Evolutionary conservation across 1,139 yeast species (phyloP).

Genomic region (Hyphopichia khmerensis): DNA sequence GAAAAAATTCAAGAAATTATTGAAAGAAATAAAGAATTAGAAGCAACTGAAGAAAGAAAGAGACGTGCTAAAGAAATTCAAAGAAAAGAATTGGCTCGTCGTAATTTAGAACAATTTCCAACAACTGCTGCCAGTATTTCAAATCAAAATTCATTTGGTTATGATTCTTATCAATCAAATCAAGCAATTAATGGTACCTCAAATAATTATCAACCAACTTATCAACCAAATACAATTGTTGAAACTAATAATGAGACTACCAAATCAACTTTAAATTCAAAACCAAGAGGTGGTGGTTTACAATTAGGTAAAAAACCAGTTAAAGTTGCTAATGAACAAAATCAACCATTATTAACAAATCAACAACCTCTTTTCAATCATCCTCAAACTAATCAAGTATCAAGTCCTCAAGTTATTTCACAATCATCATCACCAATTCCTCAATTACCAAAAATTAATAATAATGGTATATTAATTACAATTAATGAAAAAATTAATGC

Average conservation of each 20-base stretch:
- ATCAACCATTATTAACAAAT: slow-evolving; percentile 43
- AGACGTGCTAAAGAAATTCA: slow-evolving; percentile 95
- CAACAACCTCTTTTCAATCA: slow-evolving; percentile 22
- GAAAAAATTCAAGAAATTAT: slow-evolving; percentile 98
- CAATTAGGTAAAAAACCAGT: slow-evolving; percentile 71
- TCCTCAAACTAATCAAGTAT: slow-evolving; percentile 13
- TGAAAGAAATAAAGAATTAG: slow-evolving; percentile 94
- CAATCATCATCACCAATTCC: slow-evolving; percentile 26
- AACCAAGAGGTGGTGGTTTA: slow-evolving; percentile 66
- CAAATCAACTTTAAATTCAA: slow-evolving; percentile 11
- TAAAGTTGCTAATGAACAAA: slow-evolving; percentile 29
- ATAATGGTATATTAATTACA: slow-evolving; percentile 78
- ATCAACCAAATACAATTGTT: slow-evolving; percentile 34
- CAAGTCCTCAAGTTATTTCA: slow-evolving; percentile 12
- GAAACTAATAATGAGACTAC: slow-evolving; percentile 12
- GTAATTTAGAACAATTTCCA: slow-evolving; percentile 38
- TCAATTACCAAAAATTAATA: slow-evolving; percentile 38
- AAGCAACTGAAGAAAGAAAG: slow-evolving; percentile 96
- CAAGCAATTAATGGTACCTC: slow-evolving; percentile 8
- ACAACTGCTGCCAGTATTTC: slow-evolving; percentile 4
- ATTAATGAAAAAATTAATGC: slow-evolving; percentile 79
- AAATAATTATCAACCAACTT: slow-evolving; percentile 24
- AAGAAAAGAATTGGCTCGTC: slow-evolving; percentile 75
- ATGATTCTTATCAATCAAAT: slow-evolving; percentile 21
- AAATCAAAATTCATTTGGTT: slow-evolving; percentile 12